Percentiles rank a stretch among this genome's conserved stretches.
Conservation (phyloP, 1,284 basidiomycete genomes). For the Cutaneotrichosporon mucoides region DNA sequence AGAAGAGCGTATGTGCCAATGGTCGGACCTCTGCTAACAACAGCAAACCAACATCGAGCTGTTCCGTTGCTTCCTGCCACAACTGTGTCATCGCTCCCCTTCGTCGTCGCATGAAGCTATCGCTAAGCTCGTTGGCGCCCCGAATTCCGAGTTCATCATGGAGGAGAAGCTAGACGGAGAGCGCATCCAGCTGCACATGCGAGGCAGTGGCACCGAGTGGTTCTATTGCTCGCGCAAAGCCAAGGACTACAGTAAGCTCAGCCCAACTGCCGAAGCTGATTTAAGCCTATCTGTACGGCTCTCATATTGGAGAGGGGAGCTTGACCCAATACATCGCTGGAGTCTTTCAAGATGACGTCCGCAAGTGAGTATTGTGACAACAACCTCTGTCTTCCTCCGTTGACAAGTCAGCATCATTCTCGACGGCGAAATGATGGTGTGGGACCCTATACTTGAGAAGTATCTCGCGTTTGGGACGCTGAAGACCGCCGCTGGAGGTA, state of each 20-base stretch:
- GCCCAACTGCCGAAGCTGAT: not conserved
- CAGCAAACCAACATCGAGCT: conserved; percentile 76
- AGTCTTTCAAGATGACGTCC: conserved; percentile 68
- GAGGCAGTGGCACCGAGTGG: conserved; percentile 67
- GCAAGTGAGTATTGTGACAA: conserved; percentile 57
- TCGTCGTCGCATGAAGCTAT: conserved; percentile 68
- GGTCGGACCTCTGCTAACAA: too few relatives aligned
- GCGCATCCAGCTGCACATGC: conserved; percentile 86
- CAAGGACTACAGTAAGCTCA: conserved; percentile 71
- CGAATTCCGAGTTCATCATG: conserved; percentile 66
- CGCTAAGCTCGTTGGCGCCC: conserved; percentile 71
- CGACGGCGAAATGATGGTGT: conserved; percentile 95
- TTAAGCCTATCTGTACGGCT: conserved; percentile 70
- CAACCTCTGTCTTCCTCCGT: not conserved
- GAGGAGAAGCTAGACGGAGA: conserved; percentile 97
- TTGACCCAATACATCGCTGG: conserved; percentile 75
- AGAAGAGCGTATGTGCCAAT: conserved; percentile 53
- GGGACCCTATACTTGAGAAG: conserved; percentile 80
- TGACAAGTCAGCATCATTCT: conserved; percentile 66
- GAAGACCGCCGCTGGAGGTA: conserved; percentile 77
- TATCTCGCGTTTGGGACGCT: conserved; percentile 86
- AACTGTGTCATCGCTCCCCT: conserved; percentile 83
- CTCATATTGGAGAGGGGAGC: conserved; percentile 70
- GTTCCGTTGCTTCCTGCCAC: conserved; percentile 80
- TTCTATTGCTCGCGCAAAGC: conserved; percentile 90